A percentile compares a stretch with the other conserved stretches of the same genome.
Conservation (phyloP, 2,329 filamentous ascomycete species). For the Colletotrichum viniferum region DNA sequence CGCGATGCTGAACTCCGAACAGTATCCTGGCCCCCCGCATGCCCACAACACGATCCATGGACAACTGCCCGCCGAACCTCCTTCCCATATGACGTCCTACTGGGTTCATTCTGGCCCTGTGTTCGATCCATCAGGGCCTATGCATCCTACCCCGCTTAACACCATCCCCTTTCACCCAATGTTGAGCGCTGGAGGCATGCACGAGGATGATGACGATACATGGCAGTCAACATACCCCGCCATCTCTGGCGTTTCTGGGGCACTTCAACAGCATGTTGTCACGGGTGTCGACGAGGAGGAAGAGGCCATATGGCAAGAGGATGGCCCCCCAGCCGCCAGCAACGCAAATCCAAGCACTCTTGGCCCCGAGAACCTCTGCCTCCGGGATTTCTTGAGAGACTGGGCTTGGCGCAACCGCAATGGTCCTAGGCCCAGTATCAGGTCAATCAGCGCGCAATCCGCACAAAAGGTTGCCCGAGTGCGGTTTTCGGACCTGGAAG, state of each 20-base stretch:
- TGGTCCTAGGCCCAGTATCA: slow-evolving; percentile 30
- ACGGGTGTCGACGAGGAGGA: slow-evolving; percentile 6
- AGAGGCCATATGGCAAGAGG: slow-evolving; percentile 8
- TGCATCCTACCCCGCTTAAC: slow-evolving; percentile 12
- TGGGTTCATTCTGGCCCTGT: not conserved
- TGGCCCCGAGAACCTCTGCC: slow-evolving; percentile 53
- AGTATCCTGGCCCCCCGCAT: not conserved
- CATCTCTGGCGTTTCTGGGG: not conserved
- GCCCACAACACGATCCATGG: not conserved
- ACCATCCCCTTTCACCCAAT: slow-evolving; percentile 17
- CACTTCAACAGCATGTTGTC: slow-evolving; percentile 7
- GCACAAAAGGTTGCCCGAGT: slow-evolving; percentile 25
- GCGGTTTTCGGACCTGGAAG: slow-evolving; percentile 53
- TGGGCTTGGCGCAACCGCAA: slow-evolving; percentile 44
- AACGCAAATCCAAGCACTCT: slow-evolving; percentile 38
- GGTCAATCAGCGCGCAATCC: slow-evolving; percentile 33
- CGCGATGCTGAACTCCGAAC: not conserved
- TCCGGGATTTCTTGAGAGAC: slow-evolving; percentile 53
- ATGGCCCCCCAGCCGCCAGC: slow-evolving; percentile 9
- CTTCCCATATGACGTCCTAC: slow-evolving; percentile 4
- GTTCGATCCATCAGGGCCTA: not conserved
- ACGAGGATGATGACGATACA: slow-evolving; percentile 8
- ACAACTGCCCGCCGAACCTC: not conserved
- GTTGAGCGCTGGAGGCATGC: slow-evolving; percentile 5
- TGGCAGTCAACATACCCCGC: not conserved